Evolutionary conservation across 371 early-diverging fungal species (phyloP), one percentile per base, ranked within the genome.

Genomic region (Mucor racemosus): DNA sequence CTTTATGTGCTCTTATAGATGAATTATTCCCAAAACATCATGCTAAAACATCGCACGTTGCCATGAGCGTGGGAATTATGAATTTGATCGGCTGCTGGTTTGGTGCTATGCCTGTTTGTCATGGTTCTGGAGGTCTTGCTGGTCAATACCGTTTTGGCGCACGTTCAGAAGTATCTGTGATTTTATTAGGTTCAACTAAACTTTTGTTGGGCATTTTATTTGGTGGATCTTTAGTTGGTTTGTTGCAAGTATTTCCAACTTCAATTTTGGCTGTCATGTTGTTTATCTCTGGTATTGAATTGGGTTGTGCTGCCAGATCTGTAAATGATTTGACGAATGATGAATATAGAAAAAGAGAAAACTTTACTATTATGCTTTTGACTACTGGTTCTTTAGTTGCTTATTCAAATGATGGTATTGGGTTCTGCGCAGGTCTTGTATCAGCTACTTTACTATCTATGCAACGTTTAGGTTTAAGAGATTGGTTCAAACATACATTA

Each of bases 91-190:
- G 91, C 1, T 91, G 91, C 69, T 93, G 93, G 89, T 92, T 95
- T 74, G 95, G 95, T 4, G 89, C 91, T 6, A 86, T 92, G 73
- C 95, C 97, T 4, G 93, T 87, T 69, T 95, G 84, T 62, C 92
- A 91, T 65, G 91, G 94, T 21, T 91, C 94, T 8, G 97, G 97
- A 21, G 97, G 97, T 10, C 77, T 96, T 38, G 95, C 95, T 14
- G 97, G 92, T 10, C 97, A 96, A 75, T 94, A 95, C 75, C 92
- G 94, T 2, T 96, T 95, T 73, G 97, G 97, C 38, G 95, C 97
- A 21, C 88, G 97, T 46, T 84, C 94, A 0, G 95, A 90, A 61
- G 86, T 91, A 14, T 91, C 92, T 46, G 83, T 95, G 54, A 81
- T 92, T 31, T 39, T 94, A 50, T 81, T 96, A 10, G 97, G 97